Base-by-base conservation (phyloP, 2,329 filamentous ascomycete genomes). In the Trichoderma hamatum region DNA sequence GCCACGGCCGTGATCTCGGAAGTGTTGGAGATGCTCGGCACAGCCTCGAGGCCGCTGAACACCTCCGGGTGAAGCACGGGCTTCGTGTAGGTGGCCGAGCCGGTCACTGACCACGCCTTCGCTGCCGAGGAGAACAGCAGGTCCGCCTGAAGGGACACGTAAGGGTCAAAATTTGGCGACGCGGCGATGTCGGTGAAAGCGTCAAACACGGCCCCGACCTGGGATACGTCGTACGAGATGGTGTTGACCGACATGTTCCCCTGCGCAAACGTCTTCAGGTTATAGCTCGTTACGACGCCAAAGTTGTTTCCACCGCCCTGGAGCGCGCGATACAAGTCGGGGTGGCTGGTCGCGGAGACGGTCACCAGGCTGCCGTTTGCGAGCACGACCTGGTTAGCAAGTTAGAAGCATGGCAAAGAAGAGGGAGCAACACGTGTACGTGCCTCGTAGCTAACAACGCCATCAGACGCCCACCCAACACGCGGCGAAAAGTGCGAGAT, bases 291-390 rank as follows among this genome's bases (percentile, higher is more conserved):
- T 5, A 89, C 84, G 4, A 89, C 79, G n/a, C 83, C 87, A 71
- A 86, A 89, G 58, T 83, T 88, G 39, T 85, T 85, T 2, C 86
- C 84, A 1, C 86, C 85, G 21, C 86, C 85, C 46, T 81, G 79
- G 1, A 88, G 79, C 2, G 86, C 87, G 84, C 85, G 88, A 76
- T 85, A 88, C 1, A 89, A 78, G 67, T 88, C 86, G 0, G 79
- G 69, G 36, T 88, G 80, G 24, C 82, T 72, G 2, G 76, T 75
- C 3, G 74, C 75, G 6, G 77, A 81, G 3, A 83, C 84, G 2
- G 77, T 80, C 1, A 84, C 72, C 21, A 84, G 74, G 16, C 77
- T 71, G 1, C 86, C 85, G 32, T 76, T 75, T 0, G 81, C 82
- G 10, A 82, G 81, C 2, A 88, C 79, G 5, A 84, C 79, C 70